Conservation (phyloP, 495 filamentous ascomycete species). For the Talaromyces ruber region DNA sequence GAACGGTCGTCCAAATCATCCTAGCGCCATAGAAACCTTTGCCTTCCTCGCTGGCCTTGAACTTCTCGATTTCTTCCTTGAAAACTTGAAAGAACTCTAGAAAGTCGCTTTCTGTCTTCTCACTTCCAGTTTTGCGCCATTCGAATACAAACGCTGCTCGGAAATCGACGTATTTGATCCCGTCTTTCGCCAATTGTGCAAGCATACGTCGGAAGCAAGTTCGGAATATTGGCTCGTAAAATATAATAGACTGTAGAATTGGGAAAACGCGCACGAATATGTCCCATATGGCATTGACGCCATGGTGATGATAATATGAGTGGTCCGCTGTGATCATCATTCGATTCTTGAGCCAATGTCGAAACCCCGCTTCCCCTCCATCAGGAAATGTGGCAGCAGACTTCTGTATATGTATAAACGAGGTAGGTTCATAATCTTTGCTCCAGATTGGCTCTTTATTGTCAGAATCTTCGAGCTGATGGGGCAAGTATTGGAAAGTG, state of each 20-base stretch:
- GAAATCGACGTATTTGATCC: constrained; percentile 71
- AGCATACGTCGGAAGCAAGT: constrained; percentile 62
- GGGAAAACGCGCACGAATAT: constrained; percentile 67
- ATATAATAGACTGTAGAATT: constrained; percentile 62
- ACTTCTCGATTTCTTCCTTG: constrained; percentile 69
- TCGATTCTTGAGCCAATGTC: constrained; percentile 68
- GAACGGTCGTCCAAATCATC: constrained; percentile 78
- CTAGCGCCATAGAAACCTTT: constrained; percentile 74
- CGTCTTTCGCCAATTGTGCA: constrained; percentile 60
- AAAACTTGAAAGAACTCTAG: constrained; percentile 59
- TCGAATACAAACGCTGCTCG: constrained; percentile 51
- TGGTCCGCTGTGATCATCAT: constrained; percentile 62
- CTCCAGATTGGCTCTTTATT: constrained; percentile 50
- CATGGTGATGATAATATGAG: constrained; percentile 69
- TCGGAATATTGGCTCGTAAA: constrained; percentile 88
- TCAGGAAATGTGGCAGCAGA: constrained; percentile 69
- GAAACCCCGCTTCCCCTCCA: constrained; percentile 60
- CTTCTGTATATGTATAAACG: constrained; percentile 47
- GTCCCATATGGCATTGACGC: constrained; percentile 70
- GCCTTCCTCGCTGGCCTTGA: constrained; percentile 62
- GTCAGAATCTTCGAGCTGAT: constrained; percentile 7
- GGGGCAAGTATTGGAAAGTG: constrained; percentile 43
- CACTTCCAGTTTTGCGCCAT: constrained; percentile 50
- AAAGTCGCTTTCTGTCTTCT: constrained; percentile 52
- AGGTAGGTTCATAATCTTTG: constrained; percentile 44